Conservation (phyloP, 306 rosid genomes). For the Inga oerstediana region DNA sequence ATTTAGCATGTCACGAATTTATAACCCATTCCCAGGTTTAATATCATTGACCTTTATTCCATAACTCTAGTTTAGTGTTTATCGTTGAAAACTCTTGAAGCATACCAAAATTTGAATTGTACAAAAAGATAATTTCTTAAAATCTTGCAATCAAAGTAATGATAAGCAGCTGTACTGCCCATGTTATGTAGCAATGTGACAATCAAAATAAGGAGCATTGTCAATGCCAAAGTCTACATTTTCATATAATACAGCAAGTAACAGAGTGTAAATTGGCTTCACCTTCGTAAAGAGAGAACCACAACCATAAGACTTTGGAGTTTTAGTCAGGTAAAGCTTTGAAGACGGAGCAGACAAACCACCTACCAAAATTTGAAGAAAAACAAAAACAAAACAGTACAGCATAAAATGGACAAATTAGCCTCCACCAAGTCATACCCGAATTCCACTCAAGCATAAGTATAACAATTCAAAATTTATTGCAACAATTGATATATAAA, state of each 20-base stretch:
- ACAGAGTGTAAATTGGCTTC: conserved; percentile 20
- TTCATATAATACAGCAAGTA: conserved; percentile 1
- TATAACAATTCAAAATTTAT: background rate
- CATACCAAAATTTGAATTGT: background rate
- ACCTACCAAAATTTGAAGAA: conserved; percentile 50
- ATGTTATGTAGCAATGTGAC: conserved; percentile 12
- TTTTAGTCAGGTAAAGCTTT: conserved; percentile 77
- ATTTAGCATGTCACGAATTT: background rate
- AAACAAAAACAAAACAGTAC: background rate
- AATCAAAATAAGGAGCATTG: conserved; percentile 8
- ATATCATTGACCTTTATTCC: background rate
- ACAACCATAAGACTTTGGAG: conserved; percentile 85
- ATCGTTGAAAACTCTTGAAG: background rate
- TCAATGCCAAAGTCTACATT: conserved; percentile 7
- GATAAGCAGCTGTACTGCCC: background rate
- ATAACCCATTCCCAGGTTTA: background rate
- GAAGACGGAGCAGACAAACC: conserved; percentile 74
- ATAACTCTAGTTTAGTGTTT: background rate
- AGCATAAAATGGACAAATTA: background rate
- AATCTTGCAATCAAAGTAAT: background rate
- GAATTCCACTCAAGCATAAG: conserved; percentile 28
- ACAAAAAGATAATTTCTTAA: too few relatives aligned
- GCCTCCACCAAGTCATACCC: background rate
- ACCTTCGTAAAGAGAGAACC: conserved; percentile 90
- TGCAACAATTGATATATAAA: background rate